These are phyloP conservation scores for Neoarthrinium moseri DNA, from an alignment of 2,329 filamentous ascomycete species.

Conservation along the genomic window DNA sequence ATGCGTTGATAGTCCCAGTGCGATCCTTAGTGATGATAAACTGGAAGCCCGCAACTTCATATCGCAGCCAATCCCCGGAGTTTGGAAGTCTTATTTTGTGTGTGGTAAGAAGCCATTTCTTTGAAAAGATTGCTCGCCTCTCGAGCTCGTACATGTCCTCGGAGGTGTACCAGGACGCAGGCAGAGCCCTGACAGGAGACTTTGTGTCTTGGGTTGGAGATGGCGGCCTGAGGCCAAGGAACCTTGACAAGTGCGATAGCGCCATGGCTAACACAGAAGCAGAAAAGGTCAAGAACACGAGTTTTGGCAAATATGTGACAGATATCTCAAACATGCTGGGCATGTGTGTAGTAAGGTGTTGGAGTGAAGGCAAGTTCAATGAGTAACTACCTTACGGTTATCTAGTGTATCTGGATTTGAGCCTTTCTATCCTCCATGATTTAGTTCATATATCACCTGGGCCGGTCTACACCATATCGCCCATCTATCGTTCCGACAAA, in stretches of 20 bases:
- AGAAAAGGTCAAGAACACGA: neutral
- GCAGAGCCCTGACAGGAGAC: slow-evolving; percentile 22
- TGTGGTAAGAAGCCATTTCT: slow-evolving; percentile 10
- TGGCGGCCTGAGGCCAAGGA: neutral
- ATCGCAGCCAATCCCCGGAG: slow-evolving; percentile 51
- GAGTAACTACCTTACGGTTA: too few relatives aligned
- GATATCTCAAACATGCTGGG: slow-evolving; percentile 1
- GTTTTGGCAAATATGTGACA: neutral
- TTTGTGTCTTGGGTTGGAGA: neutral
- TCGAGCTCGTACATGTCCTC: slow-evolving; percentile 38
- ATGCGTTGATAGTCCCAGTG: slow-evolving; percentile 48
- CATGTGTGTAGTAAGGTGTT: too few relatives aligned
- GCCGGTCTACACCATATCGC: neutral
- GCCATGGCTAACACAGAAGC: slow-evolving; percentile 1
- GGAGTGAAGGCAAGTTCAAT: too few relatives aligned
- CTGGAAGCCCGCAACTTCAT: slow-evolving; percentile 52
- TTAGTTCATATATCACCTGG: neutral
- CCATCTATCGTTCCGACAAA: neutral
- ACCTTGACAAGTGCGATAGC: neutral
- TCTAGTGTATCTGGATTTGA: too few relatives aligned
- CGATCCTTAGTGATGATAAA: slow-evolving; percentile 52
- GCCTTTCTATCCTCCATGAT: too few relatives aligned
- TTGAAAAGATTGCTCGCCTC: slow-evolving; percentile 39
- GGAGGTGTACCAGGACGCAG: slow-evolving; percentile 36
- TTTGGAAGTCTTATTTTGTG: slow-evolving; percentile 5